Evolutionary conservation across 495 filamentous ascomycete genomes (phyloP), one percentile per base, ranked within the genome.

Genomic region (Penicillium pancosmium): DNA sequence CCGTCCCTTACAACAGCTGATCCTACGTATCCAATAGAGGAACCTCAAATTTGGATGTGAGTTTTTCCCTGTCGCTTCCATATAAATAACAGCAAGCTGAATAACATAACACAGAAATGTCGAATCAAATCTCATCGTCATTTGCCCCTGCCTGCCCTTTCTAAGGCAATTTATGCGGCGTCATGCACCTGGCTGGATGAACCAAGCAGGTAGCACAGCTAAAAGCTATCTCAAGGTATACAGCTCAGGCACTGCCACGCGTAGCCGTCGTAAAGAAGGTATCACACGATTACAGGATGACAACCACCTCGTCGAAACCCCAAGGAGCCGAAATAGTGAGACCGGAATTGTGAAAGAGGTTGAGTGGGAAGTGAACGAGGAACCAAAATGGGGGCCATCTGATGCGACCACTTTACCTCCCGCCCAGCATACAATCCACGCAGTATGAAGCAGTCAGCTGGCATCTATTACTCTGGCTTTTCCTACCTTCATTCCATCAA

Each of bases 121-220:
- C 34, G 68, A 70, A 56, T 55, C 59, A 19, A 68, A 70, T 38
- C 61, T 64, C 35, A 68, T 70, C 16, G 54, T 70, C 13, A 57
- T 70, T n/a, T 70, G 68, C 41, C 56, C 60, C n/a, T 64, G 60
- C n/a, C 58, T 70, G 3, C 65, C 65, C 5, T 64, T 56, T 31
- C 27, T 70, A 16, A 62, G 65, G 3, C 65, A 66, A 18, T 68
- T 70, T 11, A n/a, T 68, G 35, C 61, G 68, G 8, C 55, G 49
- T 43, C 54, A 68, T 41, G 53, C 51, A 15, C 63, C 68, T 12
- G 55, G 41, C 6, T 64, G 52, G 53, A 43, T 70, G 11, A 65
- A 57, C 23, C 55, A 64, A 27, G 27, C 50, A 16, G 35, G 19
- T 5, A 54, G 38, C 35, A 3, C 15, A 9, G 19, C 21, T n/a